Evolutionary conservation across 192 early-diverging fungal genomes (phyloP), one percentile per base, ranked within the genome.

Genomic region (Dissophora globulifera): DNA sequence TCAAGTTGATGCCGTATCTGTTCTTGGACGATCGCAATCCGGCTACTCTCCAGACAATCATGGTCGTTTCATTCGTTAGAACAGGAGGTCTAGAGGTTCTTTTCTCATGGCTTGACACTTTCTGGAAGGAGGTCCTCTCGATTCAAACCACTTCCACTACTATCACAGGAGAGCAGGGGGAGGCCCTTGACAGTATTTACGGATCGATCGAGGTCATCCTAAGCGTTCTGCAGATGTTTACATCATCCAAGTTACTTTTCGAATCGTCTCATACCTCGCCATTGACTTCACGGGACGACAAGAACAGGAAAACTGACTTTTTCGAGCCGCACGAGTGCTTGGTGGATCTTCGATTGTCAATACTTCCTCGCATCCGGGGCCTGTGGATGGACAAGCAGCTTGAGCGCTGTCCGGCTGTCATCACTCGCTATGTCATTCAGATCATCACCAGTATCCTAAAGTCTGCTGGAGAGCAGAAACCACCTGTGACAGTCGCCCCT

Each of bases 301-400:
- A 92, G 69, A 82, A 66, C 51, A 71, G 71, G 17, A 76, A 79
- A 16, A 68, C 75, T 11, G 76, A 87, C 31, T 91, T 84, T 65
- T 96, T 95, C 78, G 89, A 94, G 29, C 81, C 92, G 2, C 72
- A 85, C 45, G 88, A 90, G 30, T 90, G 90, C 78, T 57, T 95
- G 2, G 81, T 92, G 1, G 63, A 83, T 0, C 55, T 94, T 30
- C 85, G 94, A n/a, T 40, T 86, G 6, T 64, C 78, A 35, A 68
- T 91, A 7, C 66, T 94, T 26, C 87, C 90, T 3, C 65, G 79
- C n/a, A 80, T 95, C 20, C 58, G 71, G 53, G 68, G 79, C 9
- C 72, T 95, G 22, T 93, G 92, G 89, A 45, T 82, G 32, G 90
- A 88, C 50, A 71, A 84, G 25, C 70, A 87, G 45, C 61, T 94